These are phyloP conservation scores for Alternaria infectoria DNA, from an alignment of 2,329 filamentous ascomycete species.

Conservation along the genomic window DNA sequence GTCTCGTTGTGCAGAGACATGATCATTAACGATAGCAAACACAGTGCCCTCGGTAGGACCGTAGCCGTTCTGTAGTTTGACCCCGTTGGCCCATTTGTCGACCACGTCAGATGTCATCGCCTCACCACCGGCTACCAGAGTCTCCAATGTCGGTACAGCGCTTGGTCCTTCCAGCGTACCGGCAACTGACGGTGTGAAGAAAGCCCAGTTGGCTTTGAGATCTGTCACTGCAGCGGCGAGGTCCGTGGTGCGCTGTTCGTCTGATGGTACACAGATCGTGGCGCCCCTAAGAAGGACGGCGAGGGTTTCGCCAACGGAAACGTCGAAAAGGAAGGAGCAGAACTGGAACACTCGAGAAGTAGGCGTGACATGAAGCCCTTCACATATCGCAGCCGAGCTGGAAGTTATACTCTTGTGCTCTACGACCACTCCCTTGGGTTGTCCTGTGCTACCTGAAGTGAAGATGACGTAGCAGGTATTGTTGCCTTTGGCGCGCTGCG, in stretches of 20 bases:
- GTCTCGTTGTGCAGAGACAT: constrained; percentile 26
- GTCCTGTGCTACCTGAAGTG: constrained; percentile 43
- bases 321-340: constrained; percentile 44
- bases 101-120: constrained; percentile 34
- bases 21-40: constrained; percentile 34
- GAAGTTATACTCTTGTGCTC: constrained; percentile 38
- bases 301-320: constrained; percentile 43
- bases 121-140: constrained; percentile 40
- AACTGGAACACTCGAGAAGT: constrained; percentile 45
- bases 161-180: constrained; percentile 42
- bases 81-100: constrained; percentile 30
- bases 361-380: constrained; percentile 33
- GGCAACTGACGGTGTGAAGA: constrained; percentile 44
- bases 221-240: constrained; percentile 47
- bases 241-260: constrained; percentile 53
- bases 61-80: constrained; percentile 39
- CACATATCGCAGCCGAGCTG: constrained; percentile 36
- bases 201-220: constrained; percentile 39
- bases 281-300: constrained; percentile 40
- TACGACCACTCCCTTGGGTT: constrained; percentile 41
- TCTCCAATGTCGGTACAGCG: constrained; percentile 48
- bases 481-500: constrained; percentile 22
- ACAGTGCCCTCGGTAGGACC: constrained; percentile 40
- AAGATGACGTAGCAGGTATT: constrained; percentile 40
- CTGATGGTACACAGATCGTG: constrained; percentile 44